These are phyloP conservation scores for Tetrapyrgos nigripes DNA, from an alignment of 1,284 basidiomycete species.

Conservation along the genomic window DNA sequence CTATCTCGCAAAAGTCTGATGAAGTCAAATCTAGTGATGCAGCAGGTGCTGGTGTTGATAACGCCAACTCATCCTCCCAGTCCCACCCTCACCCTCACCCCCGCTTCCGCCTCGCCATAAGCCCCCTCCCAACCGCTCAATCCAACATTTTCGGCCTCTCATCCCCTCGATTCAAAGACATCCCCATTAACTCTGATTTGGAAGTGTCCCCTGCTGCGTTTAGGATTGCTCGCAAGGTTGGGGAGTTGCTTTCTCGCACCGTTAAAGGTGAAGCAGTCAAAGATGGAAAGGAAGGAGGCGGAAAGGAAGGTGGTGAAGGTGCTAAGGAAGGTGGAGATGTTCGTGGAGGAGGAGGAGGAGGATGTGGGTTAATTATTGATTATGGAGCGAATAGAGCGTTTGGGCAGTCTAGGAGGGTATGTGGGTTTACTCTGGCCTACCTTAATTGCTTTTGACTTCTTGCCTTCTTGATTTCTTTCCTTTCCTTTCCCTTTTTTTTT, in stretches of 20 bases:
- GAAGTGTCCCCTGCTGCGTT: conserved; percentile 83
- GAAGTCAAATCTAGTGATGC: too few species aligned
- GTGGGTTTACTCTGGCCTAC: conserved; percentile 62
- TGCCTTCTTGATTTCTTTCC: neutral
- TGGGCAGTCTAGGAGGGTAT: conserved; percentile 82
- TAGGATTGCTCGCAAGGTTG: conserved; percentile 70
- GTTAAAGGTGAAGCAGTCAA: too few species aligned
- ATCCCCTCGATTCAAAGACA: conserved; percentile 70
- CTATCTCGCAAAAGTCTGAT: too few species aligned
- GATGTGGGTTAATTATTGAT: conserved; percentile 88
- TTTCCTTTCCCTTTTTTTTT: too few species aligned
- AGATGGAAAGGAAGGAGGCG: too few species aligned
- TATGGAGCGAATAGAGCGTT: conserved; percentile 84
- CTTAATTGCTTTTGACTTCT: conserved; percentile 10
- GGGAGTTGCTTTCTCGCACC: conserved; percentile 60
- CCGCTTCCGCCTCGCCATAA: too few species aligned
- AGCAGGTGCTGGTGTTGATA: too few species aligned
- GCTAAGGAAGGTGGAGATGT: conserved; percentile 15
- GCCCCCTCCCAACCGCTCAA: conserved; percentile 69
- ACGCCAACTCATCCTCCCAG: too few species aligned
- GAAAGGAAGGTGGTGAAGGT: too few species aligned
- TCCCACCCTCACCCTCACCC: too few species aligned
- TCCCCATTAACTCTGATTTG: conserved; percentile 74
- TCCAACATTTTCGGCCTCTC: conserved; percentile 73
- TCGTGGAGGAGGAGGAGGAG: conserved; percentile 48